phyloP scores from a whole-genome alignment of 805 yeast genomes.

The Ogataea kodamae region DNA sequence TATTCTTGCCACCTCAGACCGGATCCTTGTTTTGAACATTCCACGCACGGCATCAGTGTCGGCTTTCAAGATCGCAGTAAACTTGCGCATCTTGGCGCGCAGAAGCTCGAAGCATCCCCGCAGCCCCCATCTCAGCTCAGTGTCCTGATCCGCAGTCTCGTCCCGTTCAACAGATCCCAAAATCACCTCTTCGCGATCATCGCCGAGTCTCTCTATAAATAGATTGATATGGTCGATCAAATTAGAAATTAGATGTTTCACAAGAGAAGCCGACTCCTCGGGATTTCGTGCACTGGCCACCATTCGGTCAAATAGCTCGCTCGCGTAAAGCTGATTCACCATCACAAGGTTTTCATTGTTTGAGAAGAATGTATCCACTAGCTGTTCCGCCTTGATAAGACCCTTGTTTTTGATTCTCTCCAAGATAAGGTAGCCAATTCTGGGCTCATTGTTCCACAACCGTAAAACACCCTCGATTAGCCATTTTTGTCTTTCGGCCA shows the following conservation, averaged over 20 bases:
- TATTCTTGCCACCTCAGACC: slow-evolving; percentile 10
- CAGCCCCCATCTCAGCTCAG: slow-evolving; percentile 42
- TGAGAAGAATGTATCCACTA: slow-evolving; percentile 42
- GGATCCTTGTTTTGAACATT: slow-evolving; percentile 6
- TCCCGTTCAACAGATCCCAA: slow-evolving; percentile 8
- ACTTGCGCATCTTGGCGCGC: slow-evolving; percentile 14
- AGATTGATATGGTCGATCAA: slow-evolving; percentile 18
- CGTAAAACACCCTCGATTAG: slow-evolving; percentile 55
- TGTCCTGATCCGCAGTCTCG: slow-evolving; percentile 22
- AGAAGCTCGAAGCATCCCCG: slow-evolving; percentile 19
- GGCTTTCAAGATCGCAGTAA: too few species aligned
- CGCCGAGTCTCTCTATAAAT: slow-evolving; percentile 17
- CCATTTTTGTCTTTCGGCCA: slow-evolving; percentile 36
- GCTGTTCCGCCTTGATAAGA: slow-evolving; percentile 39
- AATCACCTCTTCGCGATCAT: slow-evolving; percentile 9
- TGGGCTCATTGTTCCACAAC: slow-evolving; percentile 64
- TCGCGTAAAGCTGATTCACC: slow-evolving; percentile 43
- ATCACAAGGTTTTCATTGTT: slow-evolving; percentile 32
- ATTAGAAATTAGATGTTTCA: slow-evolving; percentile 11
- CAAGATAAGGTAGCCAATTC: slow-evolving; percentile 58
- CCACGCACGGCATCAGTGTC: slow-evolving; percentile 1
- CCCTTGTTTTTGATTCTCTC: slow-evolving; percentile 48
- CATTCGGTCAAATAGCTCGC: slow-evolving; percentile 36
- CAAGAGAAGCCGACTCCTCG: slow-evolving; percentile 21
- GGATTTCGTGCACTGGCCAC: slow-evolving; percentile 16